These are phyloP conservation scores for Leucaena leucocephala DNA, from an alignment of 306 rosid genomes.

Conservation along the genomic window DNA sequence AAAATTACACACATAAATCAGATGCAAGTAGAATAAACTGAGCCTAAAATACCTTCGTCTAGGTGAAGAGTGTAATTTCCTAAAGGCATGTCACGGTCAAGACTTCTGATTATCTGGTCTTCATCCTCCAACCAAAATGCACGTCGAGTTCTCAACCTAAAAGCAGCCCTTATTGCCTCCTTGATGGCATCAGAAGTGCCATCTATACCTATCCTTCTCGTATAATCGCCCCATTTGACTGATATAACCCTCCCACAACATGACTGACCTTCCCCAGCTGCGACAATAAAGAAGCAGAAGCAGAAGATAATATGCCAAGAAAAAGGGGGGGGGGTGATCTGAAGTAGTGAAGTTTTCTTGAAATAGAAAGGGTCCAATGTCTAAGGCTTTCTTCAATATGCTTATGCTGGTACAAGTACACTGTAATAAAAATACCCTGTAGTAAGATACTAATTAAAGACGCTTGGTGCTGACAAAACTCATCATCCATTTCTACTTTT, in stretches of 20 bases:
- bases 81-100: constrained; percentile 94
- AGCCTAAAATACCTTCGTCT: constrained; percentile 71
- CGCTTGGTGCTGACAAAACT: not conserved
- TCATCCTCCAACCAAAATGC: constrained; percentile 98
- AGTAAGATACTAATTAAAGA: not conserved
- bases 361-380: not conserved
- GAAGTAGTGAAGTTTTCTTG: not conserved
- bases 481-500: no score
- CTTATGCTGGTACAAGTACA: constrained; percentile 2
- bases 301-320: constrained; percentile 26
- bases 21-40: constrained; percentile 24
- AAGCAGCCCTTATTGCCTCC: constrained; percentile 88
- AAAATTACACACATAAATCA: constrained; percentile 18
- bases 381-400: constrained; percentile 9
- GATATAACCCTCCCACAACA: constrained; percentile 89
- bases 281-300: constrained; percentile 24
- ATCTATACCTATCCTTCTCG: constrained; percentile 88
- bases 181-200: constrained; percentile 91
- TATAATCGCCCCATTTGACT: constrained; percentile 90
- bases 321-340: not conserved
- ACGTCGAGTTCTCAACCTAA: constrained; percentile 89
- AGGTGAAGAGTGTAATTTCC: constrained; percentile 94
- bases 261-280: constrained; percentile 82
- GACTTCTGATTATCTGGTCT: constrained; percentile 83
- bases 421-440: not conserved